Base-by-base conservation (phyloP, 192 early-diverging fungal genomes). In the Coemansia sp. region DNA sequence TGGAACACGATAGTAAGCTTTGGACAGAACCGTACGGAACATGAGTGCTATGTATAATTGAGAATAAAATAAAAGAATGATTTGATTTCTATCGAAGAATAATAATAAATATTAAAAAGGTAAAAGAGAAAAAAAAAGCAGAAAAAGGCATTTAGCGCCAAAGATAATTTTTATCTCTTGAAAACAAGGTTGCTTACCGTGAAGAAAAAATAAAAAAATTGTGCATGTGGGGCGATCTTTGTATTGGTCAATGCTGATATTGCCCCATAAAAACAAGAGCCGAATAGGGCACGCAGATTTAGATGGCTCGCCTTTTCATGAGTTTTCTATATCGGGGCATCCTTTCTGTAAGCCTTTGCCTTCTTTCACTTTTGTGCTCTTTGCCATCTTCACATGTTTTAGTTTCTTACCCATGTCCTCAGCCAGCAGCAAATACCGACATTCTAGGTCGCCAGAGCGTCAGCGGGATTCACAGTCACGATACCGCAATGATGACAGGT, bases 21-120 rank as follows among this genome's bases (percentile, higher is more conserved):
- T 63, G 52, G 78, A 64, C 38, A 81, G 44, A 54, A 54, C 78
- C 16, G 70, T 52, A 15, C 78, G 78, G 39, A 81, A 69, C 78
- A 81, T 81, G 56, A 32, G 18, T 23, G 19, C 50, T 53, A 6
- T 53, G 50, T 53, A 53, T 53, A 53, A 53, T 32, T 53, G 12
- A 53, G 18, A 23, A 23, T 5, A 53, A 23, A 53, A 18, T 1
- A 23, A 18, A 23, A 23, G 18, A 50, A 21, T 21, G 48, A 63
- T 45, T 53, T 16, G 53, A 41, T 42, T 11, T 38, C n/a, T 26
- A 21, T 38, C 32, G 4, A 13, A 12, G 41, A 54, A 40, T 12
- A 41, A 44, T 12, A 41, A 58, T 47, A 56, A 64, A 52, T 47
- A 37, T 38, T 40, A 48, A 57, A 54, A 53, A 56, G 67, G 16